Evolutionary conservation across 768 basidiomycete species (phyloP), one percentile per base, ranked within the genome.

Genomic region (Roridomyces roridus): DNA sequence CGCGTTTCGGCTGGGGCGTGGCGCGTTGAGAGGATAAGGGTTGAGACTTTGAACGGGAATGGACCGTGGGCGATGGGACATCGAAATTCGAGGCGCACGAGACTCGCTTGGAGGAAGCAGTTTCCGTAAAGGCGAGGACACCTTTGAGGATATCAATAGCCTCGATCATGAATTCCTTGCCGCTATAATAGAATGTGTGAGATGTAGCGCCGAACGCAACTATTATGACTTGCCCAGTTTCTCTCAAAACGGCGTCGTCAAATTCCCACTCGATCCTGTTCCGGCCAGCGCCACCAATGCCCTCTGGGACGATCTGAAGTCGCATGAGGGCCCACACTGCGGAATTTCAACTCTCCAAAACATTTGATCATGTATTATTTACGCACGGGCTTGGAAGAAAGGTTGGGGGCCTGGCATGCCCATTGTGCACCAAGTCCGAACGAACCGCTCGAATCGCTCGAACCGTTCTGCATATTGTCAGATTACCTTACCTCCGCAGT

Each of bases 161-260:
- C 74, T 96, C 94, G 46, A 91, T 79, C 93, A 95, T 95, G 71
- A 96, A 96, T 64, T 94, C 91, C 72, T 92, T 91, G 56, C 94
- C 94, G 68, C 94, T 96, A 48, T 61, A 64, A 52, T 48, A 66
- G 34, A 56, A 57, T 68, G 34, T 61, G 64, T 57, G 61, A 54
- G n/a, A n/a, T n/a, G n/a, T 58, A 21, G 66, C 24, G 59, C 59
- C 59, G 24, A 60, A 55, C 50, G 34, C 59, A 42, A 29, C 25
- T 20, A 41, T 58, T 56, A 28, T 50, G 41, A 84, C 94, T 79
- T 80, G 94, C 94, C 91, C 94, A 61, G 93, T 85, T 74, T 96
- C 94, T 68, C 94, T 89, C 76, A 96, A 93, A 15, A 96, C 92
- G 18, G 93, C 93, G 77, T 96, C 94, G 71, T 96, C 94, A 20